Conservation (phyloP, 1,139 yeast species). For the Zhuliangozyma parablackwelliae region DNA sequence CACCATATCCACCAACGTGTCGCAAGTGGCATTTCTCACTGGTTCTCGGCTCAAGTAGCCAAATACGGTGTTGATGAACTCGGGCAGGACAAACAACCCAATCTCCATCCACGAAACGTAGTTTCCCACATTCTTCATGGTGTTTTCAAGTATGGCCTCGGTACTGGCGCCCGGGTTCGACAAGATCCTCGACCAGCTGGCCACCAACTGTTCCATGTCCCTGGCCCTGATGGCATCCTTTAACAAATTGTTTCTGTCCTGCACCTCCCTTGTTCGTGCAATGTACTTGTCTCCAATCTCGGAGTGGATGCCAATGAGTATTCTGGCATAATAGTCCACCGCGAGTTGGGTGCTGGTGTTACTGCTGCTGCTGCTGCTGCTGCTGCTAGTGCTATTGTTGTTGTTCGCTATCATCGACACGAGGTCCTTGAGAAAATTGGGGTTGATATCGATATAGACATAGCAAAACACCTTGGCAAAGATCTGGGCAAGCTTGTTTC, state of each 20-base stretch:
- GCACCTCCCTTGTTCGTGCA: slow-evolving; percentile 56
- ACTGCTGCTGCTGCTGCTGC: slow-evolving; percentile 1
- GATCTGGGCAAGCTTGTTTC: slow-evolving; percentile 76
- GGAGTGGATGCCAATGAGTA: slow-evolving; percentile 71
- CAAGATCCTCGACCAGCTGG: slow-evolving; percentile 66
- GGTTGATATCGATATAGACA: slow-evolving; percentile 61
- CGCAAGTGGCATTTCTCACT: slow-evolving; percentile 57
- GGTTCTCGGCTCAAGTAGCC: slow-evolving; percentile 51
- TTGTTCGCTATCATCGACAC: slow-evolving; percentile 11
- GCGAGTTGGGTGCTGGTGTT: slow-evolving; percentile 29
- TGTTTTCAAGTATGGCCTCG: slow-evolving; percentile 50
- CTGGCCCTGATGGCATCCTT: slow-evolving; percentile 78
- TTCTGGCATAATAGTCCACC: slow-evolving; percentile 72
- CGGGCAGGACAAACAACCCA: slow-evolving; percentile 64
- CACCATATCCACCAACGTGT: slow-evolving; percentile 73
- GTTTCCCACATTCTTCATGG: slow-evolving; percentile 71
- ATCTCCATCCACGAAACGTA: slow-evolving; percentile 97
- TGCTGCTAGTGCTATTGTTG: too few species aligned
- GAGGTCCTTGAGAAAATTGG: slow-evolving; percentile 65
- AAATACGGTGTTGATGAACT: slow-evolving; percentile 59
- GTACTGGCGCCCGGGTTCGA: slow-evolving; percentile 16
- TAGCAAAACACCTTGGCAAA: slow-evolving; percentile 66
- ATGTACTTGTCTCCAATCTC: slow-evolving; percentile 93
- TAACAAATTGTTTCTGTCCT: slow-evolving; percentile 62
- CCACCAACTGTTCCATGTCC: slow-evolving; percentile 67